Evolutionary conservation across 805 yeast genomes (phyloP).

Genomic region (Torulaspora delbrueckii): DNA sequence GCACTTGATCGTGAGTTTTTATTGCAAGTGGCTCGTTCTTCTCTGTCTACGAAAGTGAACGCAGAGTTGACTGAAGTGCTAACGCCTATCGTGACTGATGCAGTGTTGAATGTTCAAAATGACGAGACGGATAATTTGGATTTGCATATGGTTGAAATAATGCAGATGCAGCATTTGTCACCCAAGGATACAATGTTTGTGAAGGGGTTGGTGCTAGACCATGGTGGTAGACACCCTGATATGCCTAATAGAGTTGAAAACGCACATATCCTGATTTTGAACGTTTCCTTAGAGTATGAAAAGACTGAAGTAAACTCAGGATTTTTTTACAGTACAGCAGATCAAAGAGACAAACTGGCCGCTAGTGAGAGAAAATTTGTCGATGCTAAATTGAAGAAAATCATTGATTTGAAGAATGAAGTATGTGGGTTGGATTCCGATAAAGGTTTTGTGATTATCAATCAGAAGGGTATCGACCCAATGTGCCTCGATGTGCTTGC

Average conservation of each 20-base stretch:
- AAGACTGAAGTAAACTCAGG: slow-evolving; percentile 97
- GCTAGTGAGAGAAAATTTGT: slow-evolving; percentile 91
- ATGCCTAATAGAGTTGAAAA: slow-evolving; percentile 88
- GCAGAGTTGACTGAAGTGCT: slow-evolving; percentile 71
- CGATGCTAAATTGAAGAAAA: slow-evolving; percentile 85
- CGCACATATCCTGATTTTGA: slow-evolving; percentile 79
- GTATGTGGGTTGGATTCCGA: slow-evolving; percentile 74
- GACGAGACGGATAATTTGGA: slow-evolving; percentile 55
- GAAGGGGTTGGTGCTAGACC: slow-evolving; percentile 90
- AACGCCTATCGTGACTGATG: slow-evolving; percentile 94
- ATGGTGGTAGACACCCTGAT: slow-evolving; percentile 98
- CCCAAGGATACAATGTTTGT: slow-evolving; percentile 79
- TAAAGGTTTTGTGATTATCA: slow-evolving; percentile 85
- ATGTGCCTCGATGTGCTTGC: slow-evolving; percentile 94
- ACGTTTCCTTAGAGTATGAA: slow-evolving; percentile 93
- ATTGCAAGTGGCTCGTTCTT: slow-evolving; percentile 86
- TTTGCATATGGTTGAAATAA: slow-evolving; percentile 95
- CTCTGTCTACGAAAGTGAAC: slow-evolving; percentile 81
- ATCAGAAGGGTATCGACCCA: slow-evolving; percentile 98
- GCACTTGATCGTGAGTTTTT: slow-evolving; percentile 80
- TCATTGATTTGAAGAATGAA: slow-evolving; percentile 86
- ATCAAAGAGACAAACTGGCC: slow-evolving; percentile 91
- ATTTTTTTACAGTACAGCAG: slow-evolving; percentile 89
- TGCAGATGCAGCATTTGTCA: slow-evolving; percentile 94
- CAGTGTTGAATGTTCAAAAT: slow-evolving; percentile 73